phyloP scores from a whole-genome alignment of 2,329 filamentous ascomycete genomes.

The Coniosporium tulheliwenetii region DNA sequence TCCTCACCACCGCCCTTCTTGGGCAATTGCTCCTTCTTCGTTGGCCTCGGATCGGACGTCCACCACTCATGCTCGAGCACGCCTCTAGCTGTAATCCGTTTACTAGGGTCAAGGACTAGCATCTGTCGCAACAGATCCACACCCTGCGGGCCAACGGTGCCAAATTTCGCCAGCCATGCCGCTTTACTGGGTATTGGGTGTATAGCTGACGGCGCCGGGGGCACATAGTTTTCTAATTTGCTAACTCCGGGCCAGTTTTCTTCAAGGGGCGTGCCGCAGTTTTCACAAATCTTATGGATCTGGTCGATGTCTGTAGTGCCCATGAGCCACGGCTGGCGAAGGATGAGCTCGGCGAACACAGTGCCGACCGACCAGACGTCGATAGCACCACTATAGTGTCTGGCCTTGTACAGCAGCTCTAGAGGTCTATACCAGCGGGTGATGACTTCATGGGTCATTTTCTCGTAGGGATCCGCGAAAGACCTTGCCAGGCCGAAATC shows the following conservation, averaged over 20 bases:
- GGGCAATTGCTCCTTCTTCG: slow-evolving; percentile 66
- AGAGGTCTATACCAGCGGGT: slow-evolving; percentile 94
- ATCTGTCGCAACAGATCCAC: slow-evolving; percentile 81
- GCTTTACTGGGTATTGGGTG: slow-evolving; percentile 46
- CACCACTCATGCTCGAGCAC: slow-evolving; percentile 79
- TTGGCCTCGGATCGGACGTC: slow-evolving; percentile 68
- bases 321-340: slow-evolving; percentile 68
- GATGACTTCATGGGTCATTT: slow-evolving; percentile 91
- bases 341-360: slow-evolving; percentile 81
- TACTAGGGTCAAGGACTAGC: slow-evolving; percentile 71
- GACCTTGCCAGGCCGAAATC: slow-evolving; percentile 90
- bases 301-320: slow-evolving; percentile 79
- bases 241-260: slow-evolving; percentile 91
- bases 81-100: slow-evolving; percentile 60
- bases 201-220: slow-evolving; percentile 41
- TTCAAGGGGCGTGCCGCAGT: slow-evolving; percentile 80
- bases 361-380: slow-evolving; percentile 90
- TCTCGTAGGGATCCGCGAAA: slow-evolving; percentile 74
- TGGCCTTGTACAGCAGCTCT: slow-evolving; percentile 80
- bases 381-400: slow-evolving; percentile 78
- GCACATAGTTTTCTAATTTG: slow-evolving; percentile 64
- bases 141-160: slow-evolving; percentile 64
- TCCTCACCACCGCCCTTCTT: slow-evolving; percentile 57
- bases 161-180: slow-evolving; percentile 63
- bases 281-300: slow-evolving; percentile 67